phyloP scores from a whole-genome alignment of 2,329 filamentous ascomycete genomes.

The Exophiala calicioides region DNA sequence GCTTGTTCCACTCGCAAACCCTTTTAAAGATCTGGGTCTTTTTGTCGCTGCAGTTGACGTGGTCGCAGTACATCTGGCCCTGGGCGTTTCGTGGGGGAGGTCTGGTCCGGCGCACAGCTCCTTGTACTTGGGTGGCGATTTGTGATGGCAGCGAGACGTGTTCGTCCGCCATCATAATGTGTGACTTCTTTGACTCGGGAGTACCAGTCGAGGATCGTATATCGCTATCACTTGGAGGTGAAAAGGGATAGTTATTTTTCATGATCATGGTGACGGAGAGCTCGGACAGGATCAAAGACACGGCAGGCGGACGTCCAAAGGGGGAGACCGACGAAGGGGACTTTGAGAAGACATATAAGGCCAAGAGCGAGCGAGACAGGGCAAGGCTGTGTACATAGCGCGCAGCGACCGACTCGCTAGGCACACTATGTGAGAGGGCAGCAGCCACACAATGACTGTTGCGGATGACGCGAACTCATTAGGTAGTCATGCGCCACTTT shows the following conservation, averaged over 20 bases:
- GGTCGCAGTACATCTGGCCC: constrained; percentile 76
- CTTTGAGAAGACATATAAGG: neutral
- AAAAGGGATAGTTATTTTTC: constrained; percentile 20
- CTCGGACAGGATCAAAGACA: neutral
- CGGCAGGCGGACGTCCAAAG: no score
- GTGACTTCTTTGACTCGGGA: constrained; percentile 15
- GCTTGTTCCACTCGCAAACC: constrained; percentile 95
- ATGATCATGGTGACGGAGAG: constrained; percentile 13
- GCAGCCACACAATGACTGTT: no score
- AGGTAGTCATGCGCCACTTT: no score
- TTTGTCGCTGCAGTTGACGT: constrained; percentile 68
- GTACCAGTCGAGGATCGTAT: constrained; percentile 4
- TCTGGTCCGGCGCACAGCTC: constrained; percentile 16
- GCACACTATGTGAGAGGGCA: no score
- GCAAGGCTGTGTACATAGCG: no score
- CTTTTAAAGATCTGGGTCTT: constrained; percentile 68
- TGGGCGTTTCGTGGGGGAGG: constrained; percentile 62
- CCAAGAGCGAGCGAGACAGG: neutral
- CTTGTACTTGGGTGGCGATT: constrained; percentile 3
- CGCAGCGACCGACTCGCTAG: no score
- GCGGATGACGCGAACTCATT: no score
- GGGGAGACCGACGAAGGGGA: no score
- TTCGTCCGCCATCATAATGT: constrained; percentile 16
- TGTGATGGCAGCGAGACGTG: constrained; percentile 4
- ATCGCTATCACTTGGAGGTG: constrained; percentile 20